phyloP scores from a whole-genome alignment of 2,329 filamentous ascomycete genomes.

The Monascus ruber region DNA sequence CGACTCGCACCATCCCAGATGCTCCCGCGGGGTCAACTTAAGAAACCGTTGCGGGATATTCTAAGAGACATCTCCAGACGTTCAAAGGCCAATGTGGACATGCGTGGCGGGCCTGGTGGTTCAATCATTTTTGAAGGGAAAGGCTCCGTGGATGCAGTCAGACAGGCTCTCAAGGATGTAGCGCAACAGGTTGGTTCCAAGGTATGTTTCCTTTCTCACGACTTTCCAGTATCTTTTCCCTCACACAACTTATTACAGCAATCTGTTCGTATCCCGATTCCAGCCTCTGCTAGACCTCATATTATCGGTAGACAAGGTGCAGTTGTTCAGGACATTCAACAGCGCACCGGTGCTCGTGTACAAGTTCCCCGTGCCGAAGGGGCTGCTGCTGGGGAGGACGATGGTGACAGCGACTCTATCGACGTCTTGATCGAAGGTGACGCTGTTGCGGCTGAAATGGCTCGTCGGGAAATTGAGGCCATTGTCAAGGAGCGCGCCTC shows the following conservation, averaged over 20 bases:
- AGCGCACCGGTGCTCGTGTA: constrained; percentile 79
- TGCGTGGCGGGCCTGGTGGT: constrained; percentile 61
- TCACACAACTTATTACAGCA: constrained; percentile 33
- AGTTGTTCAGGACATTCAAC: constrained; percentile 80
- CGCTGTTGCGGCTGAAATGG: constrained; percentile 72
- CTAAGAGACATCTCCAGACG: constrained; percentile 86
- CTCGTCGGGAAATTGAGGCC: constrained; percentile 69
- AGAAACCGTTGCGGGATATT: constrained; percentile 73
- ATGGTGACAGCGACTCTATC: constrained; percentile 65
- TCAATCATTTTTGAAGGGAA: constrained; percentile 72
- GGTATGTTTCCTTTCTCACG: constrained; percentile 38
- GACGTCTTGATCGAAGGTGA: constrained; percentile 88
- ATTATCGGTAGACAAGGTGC: constrained; percentile 89
- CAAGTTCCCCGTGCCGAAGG: constrained; percentile 77
- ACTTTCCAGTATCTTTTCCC: constrained; percentile 2
- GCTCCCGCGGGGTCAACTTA: constrained; percentile 63
- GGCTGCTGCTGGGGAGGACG: constrained; percentile 53
- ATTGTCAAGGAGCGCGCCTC: constrained; percentile 81
- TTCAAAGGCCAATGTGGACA: constrained; percentile 74
- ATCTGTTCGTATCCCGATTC: constrained; percentile 65
- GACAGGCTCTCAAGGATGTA: constrained; percentile 80
- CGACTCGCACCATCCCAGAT: constrained; percentile 65
- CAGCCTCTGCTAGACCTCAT: constrained; percentile 69
- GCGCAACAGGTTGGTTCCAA: constrained; percentile 78
- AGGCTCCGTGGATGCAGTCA: constrained; percentile 71